Evolutionary conservation across 192 early-diverging fungal species (phyloP), one percentile per base, ranked within the genome.

Genomic region (Umbelopsis ramanniana): DNA sequence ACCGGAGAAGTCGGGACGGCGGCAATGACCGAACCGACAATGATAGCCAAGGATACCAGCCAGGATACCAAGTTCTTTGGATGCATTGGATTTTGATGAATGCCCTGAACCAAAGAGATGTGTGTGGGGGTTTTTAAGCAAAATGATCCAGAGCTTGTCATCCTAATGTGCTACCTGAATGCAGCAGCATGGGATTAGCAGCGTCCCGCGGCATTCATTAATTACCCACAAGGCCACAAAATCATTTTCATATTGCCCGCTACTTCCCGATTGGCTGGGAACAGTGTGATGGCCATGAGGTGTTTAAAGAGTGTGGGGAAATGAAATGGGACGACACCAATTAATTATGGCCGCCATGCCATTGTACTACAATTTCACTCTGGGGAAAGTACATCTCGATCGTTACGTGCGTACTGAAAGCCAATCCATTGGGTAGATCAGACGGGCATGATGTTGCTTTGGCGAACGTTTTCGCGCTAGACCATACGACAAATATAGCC

Each of bases 1-100:
- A 72, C 71, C n/a, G 54, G 45, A 22, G 71, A 47, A 29, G 71
- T 63, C 17, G 71, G 71, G n/a, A 72, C 71, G 46, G 69, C 37
- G 22, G 55, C 71, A 46, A 63, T 5, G 11, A 26, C 24, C 4
- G 33, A 29, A 1, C 57, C 57, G 5, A 63, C 35, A 63, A 37
- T 17, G 33, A 7, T 11, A 19, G 57, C 26, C 15, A 33, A 22
- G 29, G 33, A 11, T 15, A 63, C 17, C 57, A 63, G 35, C 3
- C 23, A 35, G 33, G 57, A 11, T 29, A 33, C 33, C 33, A 35
- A 29, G 8, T 63, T 29, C 57, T 63, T 63, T 37, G 26, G 15
- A 19, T 63, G 11, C 57, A 63, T 63, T 8, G 6, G 10, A 35
- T 7, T 3, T 17, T 12, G 48, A 17, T 1, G 15, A 21, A 50